Percentiles rank a stretch among this genome's conserved stretches.
phyloP scores from a whole-genome alignment of 129 eudicot species.

The Rutidosis leptorrhynchoides region DNA sequence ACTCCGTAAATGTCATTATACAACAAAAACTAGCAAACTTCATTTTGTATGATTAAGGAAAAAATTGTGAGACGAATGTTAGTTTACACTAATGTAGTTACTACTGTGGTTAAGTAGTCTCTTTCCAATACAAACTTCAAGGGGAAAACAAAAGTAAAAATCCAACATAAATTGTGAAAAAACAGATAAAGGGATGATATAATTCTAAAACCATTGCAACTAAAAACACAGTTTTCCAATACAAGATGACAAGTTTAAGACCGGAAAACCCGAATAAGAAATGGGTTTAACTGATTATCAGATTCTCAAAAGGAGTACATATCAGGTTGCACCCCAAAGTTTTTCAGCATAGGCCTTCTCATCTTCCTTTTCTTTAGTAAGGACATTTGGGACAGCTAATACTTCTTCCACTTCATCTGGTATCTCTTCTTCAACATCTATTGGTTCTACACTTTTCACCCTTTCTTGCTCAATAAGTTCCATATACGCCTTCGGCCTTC shows the following conservation, averaged over 20 bases:
- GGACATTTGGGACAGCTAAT: slow-evolving; percentile 32
- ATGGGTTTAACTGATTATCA: background rate
- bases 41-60: background rate
- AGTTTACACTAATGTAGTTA: background rate
- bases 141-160: too few relatives aligned
- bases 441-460: slow-evolving; percentile 25
- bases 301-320: background rate
- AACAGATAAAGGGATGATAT: too few relatives aligned
- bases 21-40: background rate
- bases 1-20: too few relatives aligned
- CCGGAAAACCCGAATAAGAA: background rate
- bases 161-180: too few relatives aligned
- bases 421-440: slow-evolving; percentile 49
- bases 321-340: slow-evolving; percentile 77
- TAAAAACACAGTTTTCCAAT: background rate
- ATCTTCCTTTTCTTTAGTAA: slow-evolving; percentile 62
- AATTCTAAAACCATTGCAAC: background rate
- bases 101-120: background rate
- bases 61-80: background rate
- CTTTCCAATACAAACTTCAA: background rate
- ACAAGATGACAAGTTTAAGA: too few relatives aligned
- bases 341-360: slow-evolving; percentile 78
- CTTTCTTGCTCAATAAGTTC: slow-evolving; percentile 41
- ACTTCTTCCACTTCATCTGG: slow-evolving; percentile 68
- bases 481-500: slow-evolving; percentile 61